Conservation (phyloP, 495 filamentous ascomycete genomes). For the Neurospora sp. region DNA sequence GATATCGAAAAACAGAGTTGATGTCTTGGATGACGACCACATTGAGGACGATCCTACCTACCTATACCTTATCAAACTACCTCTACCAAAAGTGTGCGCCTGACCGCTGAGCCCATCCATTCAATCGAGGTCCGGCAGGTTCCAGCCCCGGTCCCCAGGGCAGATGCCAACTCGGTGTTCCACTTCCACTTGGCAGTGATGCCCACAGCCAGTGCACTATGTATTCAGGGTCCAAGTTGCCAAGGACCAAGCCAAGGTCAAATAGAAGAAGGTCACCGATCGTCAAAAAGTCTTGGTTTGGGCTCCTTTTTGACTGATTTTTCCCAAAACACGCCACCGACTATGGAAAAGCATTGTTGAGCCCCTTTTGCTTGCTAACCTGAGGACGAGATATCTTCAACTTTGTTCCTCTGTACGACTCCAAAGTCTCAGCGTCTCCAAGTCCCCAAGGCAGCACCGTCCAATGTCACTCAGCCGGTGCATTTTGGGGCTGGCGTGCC, state of each 20-base stretch:
- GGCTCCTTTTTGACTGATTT: not conserved
- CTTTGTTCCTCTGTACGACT: constrained; percentile 1
- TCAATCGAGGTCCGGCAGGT: not conserved
- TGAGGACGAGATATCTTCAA: not conserved
- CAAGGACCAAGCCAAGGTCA: constrained; percentile 1
- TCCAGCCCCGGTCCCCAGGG: not conserved
- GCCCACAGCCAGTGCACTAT: not conserved
- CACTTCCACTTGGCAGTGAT: not conserved
- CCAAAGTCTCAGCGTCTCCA: not conserved
- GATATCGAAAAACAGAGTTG: not conserved
- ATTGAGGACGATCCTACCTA: not conserved
- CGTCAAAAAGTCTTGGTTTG: constrained; percentile 3
- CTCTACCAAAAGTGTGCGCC: not conserved
- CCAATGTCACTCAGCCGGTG: constrained; percentile 12
- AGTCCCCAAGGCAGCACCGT: not conserved
- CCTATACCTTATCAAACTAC: not conserved
- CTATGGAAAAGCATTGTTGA: constrained; percentile 4
- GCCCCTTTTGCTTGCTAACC: not conserved
- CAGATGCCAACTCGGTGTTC: not conserved
- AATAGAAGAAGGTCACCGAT: not conserved
- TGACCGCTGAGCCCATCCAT: not conserved
- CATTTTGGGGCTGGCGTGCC: constrained; percentile 15
- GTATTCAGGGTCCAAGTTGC: constrained; percentile 5
- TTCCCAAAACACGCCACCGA: not conserved
- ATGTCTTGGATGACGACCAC: not conserved